A percentile compares a stretch with the other conserved stretches of the same genome.
These are phyloP conservation scores for Alternaria sp. DNA, from an alignment of 2,329 filamentous ascomycete genomes.

Conservation along the genomic window DNA sequence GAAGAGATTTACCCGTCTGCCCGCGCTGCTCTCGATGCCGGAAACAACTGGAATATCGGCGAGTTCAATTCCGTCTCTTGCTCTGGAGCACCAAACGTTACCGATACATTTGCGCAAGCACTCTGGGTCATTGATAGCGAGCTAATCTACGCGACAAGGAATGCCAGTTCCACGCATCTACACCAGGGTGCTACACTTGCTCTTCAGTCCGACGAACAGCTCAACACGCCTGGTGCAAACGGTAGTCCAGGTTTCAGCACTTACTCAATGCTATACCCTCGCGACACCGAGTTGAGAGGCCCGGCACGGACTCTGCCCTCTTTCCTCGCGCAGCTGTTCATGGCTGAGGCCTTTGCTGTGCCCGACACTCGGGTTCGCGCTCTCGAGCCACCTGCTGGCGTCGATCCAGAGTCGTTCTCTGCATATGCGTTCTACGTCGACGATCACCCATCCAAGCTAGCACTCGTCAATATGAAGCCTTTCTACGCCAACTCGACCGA, in stretches of 20 bases:
- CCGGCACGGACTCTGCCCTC: constrained; percentile 11
- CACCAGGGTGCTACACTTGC: constrained; percentile 18
- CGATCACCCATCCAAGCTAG: constrained; percentile 8
- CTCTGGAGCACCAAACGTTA: constrained; percentile 14
- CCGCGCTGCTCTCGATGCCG: constrained; percentile 9
- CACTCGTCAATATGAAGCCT: constrained; percentile 15
- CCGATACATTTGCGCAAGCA: constrained; percentile 17
- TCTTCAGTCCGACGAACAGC: constrained; percentile 12
- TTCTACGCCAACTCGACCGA: constrained; percentile 8
- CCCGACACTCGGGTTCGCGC: not conserved
- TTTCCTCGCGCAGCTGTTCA: constrained; percentile 13
- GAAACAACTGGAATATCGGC: constrained; percentile 10
- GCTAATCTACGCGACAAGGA: constrained; percentile 13
- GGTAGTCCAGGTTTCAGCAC: constrained; percentile 15
- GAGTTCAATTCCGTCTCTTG: constrained; percentile 19
- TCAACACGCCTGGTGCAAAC: constrained; percentile 14
- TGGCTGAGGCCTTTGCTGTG: constrained; percentile 10
- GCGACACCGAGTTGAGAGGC: constrained; percentile 12
- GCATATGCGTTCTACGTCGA: constrained; percentile 15
- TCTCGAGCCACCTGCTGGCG: not conserved
- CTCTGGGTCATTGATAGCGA: constrained; percentile 19
- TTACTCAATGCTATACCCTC: constrained; percentile 16
- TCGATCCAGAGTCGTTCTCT: constrained; percentile 4
- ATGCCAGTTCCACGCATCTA: constrained; percentile 5
- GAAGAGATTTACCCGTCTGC: constrained; percentile 18